Evolutionary conservation across 2,329 filamentous ascomycete genomes (phyloP).

Genomic region (Talaromyces piceae): DNA sequence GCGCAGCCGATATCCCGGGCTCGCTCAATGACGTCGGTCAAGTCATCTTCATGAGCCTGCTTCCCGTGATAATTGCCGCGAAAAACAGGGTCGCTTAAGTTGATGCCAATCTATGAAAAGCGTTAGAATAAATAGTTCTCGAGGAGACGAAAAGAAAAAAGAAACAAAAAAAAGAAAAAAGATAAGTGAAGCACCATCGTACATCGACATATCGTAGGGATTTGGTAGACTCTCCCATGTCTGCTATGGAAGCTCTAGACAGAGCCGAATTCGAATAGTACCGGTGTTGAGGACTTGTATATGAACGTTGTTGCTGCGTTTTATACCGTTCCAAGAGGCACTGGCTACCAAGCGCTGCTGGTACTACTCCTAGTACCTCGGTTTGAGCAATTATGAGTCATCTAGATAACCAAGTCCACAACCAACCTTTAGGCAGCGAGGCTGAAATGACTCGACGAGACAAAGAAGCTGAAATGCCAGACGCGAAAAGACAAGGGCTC

Average conservation of each 20-base stretch:
- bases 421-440: constrained; percentile 5
- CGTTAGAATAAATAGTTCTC: neutral
- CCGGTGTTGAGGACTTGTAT: neutral
- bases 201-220: constrained; percentile 43
- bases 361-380: neutral
- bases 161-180: neutral
- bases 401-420: neutral
- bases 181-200: constrained; percentile 18
- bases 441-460: constrained; percentile 5
- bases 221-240: constrained; percentile 17
- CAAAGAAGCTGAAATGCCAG: neutral
- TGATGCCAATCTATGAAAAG: constrained; percentile 68
- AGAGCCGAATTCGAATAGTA: neutral
- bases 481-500: neutral
- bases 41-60: constrained; percentile 44
- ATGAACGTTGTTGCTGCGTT: neutral
- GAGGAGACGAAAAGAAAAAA: too few species aligned
- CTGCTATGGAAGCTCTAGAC: neutral
- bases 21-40: constrained; percentile 64
- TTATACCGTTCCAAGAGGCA: neutral
- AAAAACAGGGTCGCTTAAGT: constrained; percentile 88
- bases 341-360: neutral
- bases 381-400: neutral
- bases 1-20: constrained; percentile 70
- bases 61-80: constrained; percentile 76